Percentiles rank a stretch among this genome's conserved stretches.
These are phyloP conservation scores for Gomphus sp. DNA, from an alignment of 1,284 basidiomycete genomes.

Conservation along the genomic window DNA sequence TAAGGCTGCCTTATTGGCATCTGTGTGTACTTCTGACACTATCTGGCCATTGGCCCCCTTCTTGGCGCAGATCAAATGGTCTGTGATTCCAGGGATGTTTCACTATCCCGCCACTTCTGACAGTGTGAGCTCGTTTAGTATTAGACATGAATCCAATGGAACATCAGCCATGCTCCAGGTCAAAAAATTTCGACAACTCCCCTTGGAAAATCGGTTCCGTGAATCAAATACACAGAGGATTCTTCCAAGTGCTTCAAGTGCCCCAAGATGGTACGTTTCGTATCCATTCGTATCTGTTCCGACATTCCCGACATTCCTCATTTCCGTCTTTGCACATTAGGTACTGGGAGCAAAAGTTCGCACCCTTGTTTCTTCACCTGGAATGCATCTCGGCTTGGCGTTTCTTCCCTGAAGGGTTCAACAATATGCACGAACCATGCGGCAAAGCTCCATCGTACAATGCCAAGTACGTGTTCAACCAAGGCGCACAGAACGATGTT, in stretches of 20 bases:
- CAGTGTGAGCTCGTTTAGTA: constrained; percentile 25
- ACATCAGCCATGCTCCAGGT: constrained; percentile 37
- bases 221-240: constrained; percentile 19
- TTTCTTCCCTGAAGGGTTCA: constrained; percentile 1
- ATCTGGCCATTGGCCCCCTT: no score
- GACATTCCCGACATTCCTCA: no score
- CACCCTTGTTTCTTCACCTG: background rate
- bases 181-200: constrained; percentile 33
- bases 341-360: constrained; percentile 6
- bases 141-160: constrained; percentile 71
- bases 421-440: constrained; percentile 8
- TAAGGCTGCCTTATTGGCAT: no score
- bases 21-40: no score
- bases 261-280: constrained; percentile 17
- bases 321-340: background rate
- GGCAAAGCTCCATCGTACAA: constrained; percentile 27
- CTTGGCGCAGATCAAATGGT: constrained; percentile 11
- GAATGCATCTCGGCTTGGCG: background rate
- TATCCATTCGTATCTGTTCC: background rate
- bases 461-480: no score
- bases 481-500: constrained; percentile 58
- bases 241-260: constrained; percentile 19
- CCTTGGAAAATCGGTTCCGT: constrained; percentile 35
- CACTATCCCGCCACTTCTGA: no score
- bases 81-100: no score